phyloP scores from a whole-genome alignment of 371 early-diverging fungal species.

The Astathelohania contejeani region DNA sequence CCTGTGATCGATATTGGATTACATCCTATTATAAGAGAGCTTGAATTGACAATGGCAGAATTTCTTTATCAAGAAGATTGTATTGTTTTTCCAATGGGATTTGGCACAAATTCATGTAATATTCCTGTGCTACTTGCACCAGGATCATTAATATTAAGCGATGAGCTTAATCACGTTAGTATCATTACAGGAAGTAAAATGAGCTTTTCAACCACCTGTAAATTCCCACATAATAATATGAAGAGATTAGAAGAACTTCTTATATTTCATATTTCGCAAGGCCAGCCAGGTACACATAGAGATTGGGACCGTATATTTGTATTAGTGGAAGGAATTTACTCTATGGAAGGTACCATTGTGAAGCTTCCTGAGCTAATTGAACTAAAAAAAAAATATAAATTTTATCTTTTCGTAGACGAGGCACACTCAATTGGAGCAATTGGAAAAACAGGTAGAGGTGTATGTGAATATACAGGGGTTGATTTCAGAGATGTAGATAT shows the following conservation, averaged over 20 bases:
- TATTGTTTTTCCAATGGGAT: conserved; percentile 88
- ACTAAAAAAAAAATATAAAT: conserved; percentile 83
- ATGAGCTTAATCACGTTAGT: conserved; percentile 89
- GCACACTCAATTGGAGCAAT: conserved; percentile 96
- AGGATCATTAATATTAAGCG: conserved; percentile 76
- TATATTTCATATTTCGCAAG: conserved; percentile 77
- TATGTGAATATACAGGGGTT: conserved; percentile 79
- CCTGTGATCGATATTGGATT: conserved; percentile 52
- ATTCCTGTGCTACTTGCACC: conserved; percentile 76
- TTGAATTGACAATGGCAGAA: conserved; percentile 75
- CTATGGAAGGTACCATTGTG: conserved; percentile 92
- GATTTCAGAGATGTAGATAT: conserved; percentile 78
- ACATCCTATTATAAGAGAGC: conserved; percentile 58
- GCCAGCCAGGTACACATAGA: conserved; percentile 89
- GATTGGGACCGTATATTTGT: conserved; percentile 96
- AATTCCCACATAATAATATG: conserved; percentile 80
- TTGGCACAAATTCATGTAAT: conserved; percentile 90
- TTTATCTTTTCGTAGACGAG: conserved; percentile 93
- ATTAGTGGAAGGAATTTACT: conserved; percentile 89
- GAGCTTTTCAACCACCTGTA: conserved; percentile 76
- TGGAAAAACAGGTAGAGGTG: conserved; percentile 75
- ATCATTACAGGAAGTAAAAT: conserved; percentile 81
- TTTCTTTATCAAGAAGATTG: conserved; percentile 82
- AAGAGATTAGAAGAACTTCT: conserved; percentile 66
- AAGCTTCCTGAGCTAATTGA: conserved; percentile 71